Evolutionary conservation across 441 rosid genomes (phyloP).

Genomic region (Croton setiger): DNA sequence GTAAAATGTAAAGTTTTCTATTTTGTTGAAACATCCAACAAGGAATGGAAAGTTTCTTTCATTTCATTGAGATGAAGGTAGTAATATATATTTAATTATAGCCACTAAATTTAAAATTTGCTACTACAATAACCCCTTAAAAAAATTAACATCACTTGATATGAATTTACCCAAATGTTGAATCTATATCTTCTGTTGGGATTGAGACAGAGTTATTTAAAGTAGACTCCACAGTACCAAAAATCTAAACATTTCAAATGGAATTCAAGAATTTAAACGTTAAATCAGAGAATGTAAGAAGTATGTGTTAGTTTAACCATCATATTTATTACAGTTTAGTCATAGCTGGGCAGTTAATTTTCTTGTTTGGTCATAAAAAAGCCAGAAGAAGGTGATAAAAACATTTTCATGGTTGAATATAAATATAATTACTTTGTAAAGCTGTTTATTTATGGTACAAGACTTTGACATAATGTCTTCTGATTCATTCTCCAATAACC

Average conservation of each 20-base stretch:
- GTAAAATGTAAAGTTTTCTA: too few relatives aligned
- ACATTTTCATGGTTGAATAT: neutral
- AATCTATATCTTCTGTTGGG: too few relatives aligned
- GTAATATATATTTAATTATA: neutral
- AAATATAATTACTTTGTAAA: neutral
- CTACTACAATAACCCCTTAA: too few relatives aligned
- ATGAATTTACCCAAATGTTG: neutral
- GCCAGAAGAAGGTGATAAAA: too few relatives aligned
- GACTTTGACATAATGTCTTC: neutral
- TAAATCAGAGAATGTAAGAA: too few relatives aligned
- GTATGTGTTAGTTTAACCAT: constrained; percentile 19
- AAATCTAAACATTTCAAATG: neutral
- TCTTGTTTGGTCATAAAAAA: neutral
- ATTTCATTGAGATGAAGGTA: too few relatives aligned
- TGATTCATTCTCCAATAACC: constrained; percentile 5
- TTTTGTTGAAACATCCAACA: too few relatives aligned
- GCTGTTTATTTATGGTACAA: constrained; percentile 3
- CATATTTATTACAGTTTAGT: constrained; percentile 34
- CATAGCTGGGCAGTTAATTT: constrained; percentile 8
- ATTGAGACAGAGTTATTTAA: too few relatives aligned
- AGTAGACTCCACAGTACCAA: too few relatives aligned
- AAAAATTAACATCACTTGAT: too few relatives aligned
- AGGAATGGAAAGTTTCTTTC: too few relatives aligned
- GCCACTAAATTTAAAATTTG: neutral
- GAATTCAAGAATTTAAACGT: too few relatives aligned